Conservation (phyloP, 2,329 filamentous ascomycete species). For the Hymenotorrendiella dingleyae region DNA sequence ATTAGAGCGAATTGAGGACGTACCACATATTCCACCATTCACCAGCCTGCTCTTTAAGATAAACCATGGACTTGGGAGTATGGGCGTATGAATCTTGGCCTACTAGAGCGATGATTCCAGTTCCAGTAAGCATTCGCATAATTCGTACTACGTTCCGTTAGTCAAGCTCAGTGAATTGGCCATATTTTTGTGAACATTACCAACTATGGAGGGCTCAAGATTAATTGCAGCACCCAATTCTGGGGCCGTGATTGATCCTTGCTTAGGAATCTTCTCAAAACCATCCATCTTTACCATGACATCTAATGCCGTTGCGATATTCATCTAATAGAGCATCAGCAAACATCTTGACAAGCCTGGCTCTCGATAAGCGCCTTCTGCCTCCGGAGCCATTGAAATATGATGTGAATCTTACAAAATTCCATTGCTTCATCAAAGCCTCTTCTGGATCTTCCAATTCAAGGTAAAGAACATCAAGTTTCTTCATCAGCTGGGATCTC, state of each 20-base stretch:
- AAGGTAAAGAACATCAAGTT: slow-evolving; percentile 8
- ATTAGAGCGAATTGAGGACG: neutral
- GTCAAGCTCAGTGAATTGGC: too few species aligned
- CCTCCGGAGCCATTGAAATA: too few species aligned
- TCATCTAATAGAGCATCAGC: too few species aligned
- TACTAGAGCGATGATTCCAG: slow-evolving; percentile 13
- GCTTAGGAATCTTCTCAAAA: slow-evolving; percentile 21
- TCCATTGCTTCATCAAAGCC: slow-evolving; percentile 13
- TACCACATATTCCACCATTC: slow-evolving; percentile 22
- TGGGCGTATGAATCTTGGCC: slow-evolving; percentile 18
- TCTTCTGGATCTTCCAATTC: slow-evolving; percentile 12
- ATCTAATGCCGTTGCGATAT: slow-evolving; percentile 9
- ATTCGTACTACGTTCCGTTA: slow-evolving; percentile 11
- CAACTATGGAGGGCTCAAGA: slow-evolving; percentile 14
- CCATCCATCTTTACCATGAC: slow-evolving; percentile 17
- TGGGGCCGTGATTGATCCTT: slow-evolving; percentile 16
- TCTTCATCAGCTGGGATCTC: slow-evolving; percentile 8
- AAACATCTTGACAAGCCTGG: too few species aligned
- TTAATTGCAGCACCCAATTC: slow-evolving; percentile 16
- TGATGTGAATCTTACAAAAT: slow-evolving; percentile 11
- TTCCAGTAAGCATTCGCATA: slow-evolving; percentile 16
- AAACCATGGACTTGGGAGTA: slow-evolving; percentile 16
- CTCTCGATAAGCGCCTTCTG: too few species aligned
- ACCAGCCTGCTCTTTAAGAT: slow-evolving; percentile 13
- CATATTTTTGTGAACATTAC: slow-evolving; percentile 6